Evolutionary conservation across 192 early-diverging fungal species (phyloP).

Genomic region (Coemansia sp.): DNA sequence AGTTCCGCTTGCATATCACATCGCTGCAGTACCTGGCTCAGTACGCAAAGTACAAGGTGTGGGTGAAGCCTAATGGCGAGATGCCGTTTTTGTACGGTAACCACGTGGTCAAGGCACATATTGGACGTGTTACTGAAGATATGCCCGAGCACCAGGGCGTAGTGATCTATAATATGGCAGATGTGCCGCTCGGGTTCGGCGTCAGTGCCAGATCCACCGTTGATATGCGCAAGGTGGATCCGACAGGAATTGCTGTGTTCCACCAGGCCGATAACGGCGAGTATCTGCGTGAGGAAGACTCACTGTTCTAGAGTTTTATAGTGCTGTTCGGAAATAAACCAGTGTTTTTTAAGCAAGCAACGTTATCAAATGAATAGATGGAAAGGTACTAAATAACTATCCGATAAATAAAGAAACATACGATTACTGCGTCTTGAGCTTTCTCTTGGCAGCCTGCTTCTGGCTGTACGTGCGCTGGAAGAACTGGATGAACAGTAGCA

Average conservation of each 20-base stretch:
- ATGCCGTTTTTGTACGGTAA: conserved; percentile 99
- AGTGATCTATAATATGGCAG: conserved; percentile 89
- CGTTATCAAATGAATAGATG: background rate
- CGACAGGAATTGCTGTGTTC: conserved; percentile 91
- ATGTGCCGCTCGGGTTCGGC: conserved; percentile 95
- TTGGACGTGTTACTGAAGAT: conserved; percentile 96
- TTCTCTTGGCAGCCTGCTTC: conserved; percentile 45
- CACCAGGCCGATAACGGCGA: conserved; percentile 98
- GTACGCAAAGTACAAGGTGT: conserved; percentile 97
- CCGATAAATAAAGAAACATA: background rate
- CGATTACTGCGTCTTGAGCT: conserved; percentile 50
- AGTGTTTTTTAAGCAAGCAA: background rate
- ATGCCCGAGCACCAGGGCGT: conserved; percentile 98
- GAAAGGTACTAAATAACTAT: background rate
- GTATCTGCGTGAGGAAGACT: conserved; percentile 82
- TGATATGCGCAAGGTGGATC: conserved; percentile 90
- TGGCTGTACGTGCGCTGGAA: conserved; percentile 79
- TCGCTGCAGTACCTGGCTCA: conserved; percentile 89
- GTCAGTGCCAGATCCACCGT: conserved; percentile 92
- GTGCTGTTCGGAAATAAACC: conserved; percentile 3
- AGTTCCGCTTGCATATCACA: conserved; percentile 95
- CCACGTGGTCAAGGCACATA: conserved; percentile 94
- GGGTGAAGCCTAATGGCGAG: conserved; percentile 99
- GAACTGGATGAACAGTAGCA: conserved; percentile 89
- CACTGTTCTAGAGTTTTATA: conserved; percentile 59